phyloP scores from a whole-genome alignment of 208 protist species.

The Hexamita inflata region DNA sequence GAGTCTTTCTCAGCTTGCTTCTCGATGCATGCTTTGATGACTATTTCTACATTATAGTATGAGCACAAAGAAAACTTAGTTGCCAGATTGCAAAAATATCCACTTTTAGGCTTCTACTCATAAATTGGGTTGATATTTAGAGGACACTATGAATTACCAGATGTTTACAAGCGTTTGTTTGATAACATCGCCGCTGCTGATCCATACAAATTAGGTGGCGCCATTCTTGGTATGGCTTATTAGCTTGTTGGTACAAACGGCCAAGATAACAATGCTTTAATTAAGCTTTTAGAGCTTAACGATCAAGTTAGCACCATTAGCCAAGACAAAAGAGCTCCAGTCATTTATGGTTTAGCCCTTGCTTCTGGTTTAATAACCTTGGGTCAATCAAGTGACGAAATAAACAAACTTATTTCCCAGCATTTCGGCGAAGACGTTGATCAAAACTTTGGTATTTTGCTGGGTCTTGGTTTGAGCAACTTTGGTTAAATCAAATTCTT shows the following conservation, averaged over 20 bases:
- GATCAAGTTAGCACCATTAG: background rate
- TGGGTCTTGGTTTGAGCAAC: background rate
- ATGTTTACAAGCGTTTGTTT: background rate
- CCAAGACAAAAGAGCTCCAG: background rate
- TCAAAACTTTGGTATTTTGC: background rate
- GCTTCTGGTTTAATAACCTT: background rate
- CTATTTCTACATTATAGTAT: background rate
- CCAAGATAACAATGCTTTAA: background rate
- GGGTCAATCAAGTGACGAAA: background rate
- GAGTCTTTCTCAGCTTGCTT: background rate
- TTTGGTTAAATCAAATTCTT: background rate
- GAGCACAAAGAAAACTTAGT: background rate
- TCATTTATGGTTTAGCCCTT: background rate
- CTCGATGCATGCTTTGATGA: background rate
- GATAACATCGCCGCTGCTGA: background rate
- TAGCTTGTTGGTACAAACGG: background rate
- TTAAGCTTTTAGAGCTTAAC: background rate
- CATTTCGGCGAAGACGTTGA: background rate
- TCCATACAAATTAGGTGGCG: background rate
- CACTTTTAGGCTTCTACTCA: background rate
- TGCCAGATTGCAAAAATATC: background rate
- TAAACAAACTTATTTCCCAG: background rate
- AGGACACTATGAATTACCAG: background rate
- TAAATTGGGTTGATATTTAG: background rate
- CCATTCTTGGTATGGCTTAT: background rate